Conservation (phyloP, 108 stramenopile species). For the Craspedostauros australis region DNA sequence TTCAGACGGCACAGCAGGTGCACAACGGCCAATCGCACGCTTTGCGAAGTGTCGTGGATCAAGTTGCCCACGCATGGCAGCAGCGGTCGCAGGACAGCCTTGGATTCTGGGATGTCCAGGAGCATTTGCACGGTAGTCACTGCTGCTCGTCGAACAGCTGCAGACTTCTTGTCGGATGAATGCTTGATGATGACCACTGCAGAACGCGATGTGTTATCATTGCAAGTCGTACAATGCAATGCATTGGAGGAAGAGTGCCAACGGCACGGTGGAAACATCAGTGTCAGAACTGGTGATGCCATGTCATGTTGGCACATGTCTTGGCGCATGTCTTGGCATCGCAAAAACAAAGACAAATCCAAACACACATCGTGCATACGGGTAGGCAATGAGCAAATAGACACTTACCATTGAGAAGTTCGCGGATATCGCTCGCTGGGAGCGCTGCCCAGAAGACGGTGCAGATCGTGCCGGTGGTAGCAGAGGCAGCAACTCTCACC, state of each 20-base stretch:
- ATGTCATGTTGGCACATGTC: no score
- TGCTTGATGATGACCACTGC: slow-evolving; percentile 76
- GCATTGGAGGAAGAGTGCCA: neutral
- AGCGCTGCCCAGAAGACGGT: slow-evolving; percentile 83
- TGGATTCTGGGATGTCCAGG: slow-evolving; percentile 72
- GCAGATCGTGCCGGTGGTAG: slow-evolving; percentile 69
- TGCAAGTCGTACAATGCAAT: neutral
- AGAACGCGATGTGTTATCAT: no score
- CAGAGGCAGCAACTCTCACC: slow-evolving; percentile 82
- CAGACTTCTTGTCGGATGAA: slow-evolving; percentile 78
- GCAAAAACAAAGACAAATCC: no score
- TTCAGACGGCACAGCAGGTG: slow-evolving; percentile 80
- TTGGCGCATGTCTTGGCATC: no score
- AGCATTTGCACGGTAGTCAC: slow-evolving; percentile 64
- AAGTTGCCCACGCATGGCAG: slow-evolving; percentile 81
- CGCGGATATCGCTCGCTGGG: slow-evolving; percentile 63
- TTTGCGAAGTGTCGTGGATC: slow-evolving; percentile 89
- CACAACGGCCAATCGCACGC: slow-evolving; percentile 81
- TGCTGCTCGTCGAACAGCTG: slow-evolving; percentile 75
- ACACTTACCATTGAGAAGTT: slow-evolving; percentile 70
- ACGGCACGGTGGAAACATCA: neutral
- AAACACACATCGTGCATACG: neutral
- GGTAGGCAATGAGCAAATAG: neutral
- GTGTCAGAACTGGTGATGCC: no score
- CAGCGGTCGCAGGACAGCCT: slow-evolving; percentile 78